Evolutionary conservation across 805 yeast species (phyloP).

Genomic region (Yarrowia yakushimensis): DNA sequence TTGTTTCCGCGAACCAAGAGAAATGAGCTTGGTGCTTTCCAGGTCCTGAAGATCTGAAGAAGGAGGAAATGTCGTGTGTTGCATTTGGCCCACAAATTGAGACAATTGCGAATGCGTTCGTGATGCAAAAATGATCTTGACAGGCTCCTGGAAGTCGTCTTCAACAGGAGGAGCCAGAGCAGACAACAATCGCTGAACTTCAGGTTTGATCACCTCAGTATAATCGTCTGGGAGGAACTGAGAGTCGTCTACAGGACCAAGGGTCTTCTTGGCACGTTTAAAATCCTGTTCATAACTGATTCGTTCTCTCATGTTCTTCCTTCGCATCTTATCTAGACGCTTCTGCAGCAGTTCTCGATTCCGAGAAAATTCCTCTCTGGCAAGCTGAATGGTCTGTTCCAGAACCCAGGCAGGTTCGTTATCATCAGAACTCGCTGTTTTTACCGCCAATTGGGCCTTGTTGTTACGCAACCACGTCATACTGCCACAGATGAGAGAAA

Average conservation of each 20-base stretch:
- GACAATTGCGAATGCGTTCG: conserved; percentile 86
- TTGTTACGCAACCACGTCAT: conserved; percentile 74
- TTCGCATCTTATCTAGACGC: conserved; percentile 27
- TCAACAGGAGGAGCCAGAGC: conserved; percentile 25
- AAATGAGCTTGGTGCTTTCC: conserved; percentile 63
- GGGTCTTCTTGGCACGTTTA: not conserved
- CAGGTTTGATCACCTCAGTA: not conserved
- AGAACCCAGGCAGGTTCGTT: conserved; percentile 73
- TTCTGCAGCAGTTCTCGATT: conserved; percentile 33
- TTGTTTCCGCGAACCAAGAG: conserved; percentile 82
- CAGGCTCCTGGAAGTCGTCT: conserved; percentile 32
- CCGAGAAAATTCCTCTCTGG: conserved; percentile 28
- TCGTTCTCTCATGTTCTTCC: conserved; percentile 27
- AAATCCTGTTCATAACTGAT: conserved; percentile 20
- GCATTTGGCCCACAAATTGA: conserved; percentile 70
- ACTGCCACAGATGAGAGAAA: conserved; percentile 79
- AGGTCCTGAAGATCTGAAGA: conserved; percentile 38
- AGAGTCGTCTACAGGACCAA: conserved; percentile 41
- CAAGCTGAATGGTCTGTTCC: conserved; percentile 39
- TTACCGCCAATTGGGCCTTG: conserved; percentile 34
- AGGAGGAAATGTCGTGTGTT: not conserved
- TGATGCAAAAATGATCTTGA: conserved; percentile 67
- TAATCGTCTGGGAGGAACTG: conserved; percentile 31
- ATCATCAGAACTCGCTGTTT: conserved; percentile 39
- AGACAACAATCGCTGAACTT: not conserved